These are phyloP conservation scores for Orbilia blumenaviensis DNA, from an alignment of 2,329 filamentous ascomycete genomes.

Conservation along the genomic window DNA sequence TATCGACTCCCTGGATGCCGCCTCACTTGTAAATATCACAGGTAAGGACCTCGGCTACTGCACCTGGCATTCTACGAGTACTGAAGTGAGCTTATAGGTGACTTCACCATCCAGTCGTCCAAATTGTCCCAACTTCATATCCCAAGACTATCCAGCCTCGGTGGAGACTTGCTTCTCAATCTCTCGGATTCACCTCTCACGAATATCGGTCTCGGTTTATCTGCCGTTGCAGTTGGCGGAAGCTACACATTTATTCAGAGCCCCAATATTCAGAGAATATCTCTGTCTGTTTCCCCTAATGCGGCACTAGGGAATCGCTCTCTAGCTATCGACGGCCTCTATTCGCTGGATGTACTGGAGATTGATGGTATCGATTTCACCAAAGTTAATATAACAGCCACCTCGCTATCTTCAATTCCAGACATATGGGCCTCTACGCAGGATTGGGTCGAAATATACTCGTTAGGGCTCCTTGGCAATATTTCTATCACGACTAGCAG, in stretches of 20 bases:
- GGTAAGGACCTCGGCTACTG: too few species aligned
- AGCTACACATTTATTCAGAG: conserved; percentile 12
- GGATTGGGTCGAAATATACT: background rate
- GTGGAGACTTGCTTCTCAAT: conserved; percentile 20
- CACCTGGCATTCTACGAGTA: too few species aligned
- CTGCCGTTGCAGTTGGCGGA: background rate
- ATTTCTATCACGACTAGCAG: background rate
- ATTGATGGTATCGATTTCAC: background rate
- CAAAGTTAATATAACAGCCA: conserved; percentile 9
- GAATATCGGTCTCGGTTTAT: background rate
- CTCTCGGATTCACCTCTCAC: conserved; percentile 2
- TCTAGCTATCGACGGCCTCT: background rate
- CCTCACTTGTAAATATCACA: conserved; percentile 3
- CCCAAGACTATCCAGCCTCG: conserved; percentile 9
- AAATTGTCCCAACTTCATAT: background rate
- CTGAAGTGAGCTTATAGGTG: background rate
- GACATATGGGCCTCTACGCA: conserved; percentile 10
- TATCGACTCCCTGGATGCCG: conserved; percentile 1
- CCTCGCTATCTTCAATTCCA: conserved; percentile 4
- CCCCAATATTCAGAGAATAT: conserved; percentile 18
- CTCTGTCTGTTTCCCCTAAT: background rate
- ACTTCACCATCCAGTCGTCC: conserved; percentile 25
- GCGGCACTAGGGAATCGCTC: conserved; percentile 14
- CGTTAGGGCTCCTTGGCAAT: background rate
- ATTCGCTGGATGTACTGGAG: background rate